Conservation (phyloP, 495 filamentous ascomycete genomes). For the Penicillium robsamsonii region DNA sequence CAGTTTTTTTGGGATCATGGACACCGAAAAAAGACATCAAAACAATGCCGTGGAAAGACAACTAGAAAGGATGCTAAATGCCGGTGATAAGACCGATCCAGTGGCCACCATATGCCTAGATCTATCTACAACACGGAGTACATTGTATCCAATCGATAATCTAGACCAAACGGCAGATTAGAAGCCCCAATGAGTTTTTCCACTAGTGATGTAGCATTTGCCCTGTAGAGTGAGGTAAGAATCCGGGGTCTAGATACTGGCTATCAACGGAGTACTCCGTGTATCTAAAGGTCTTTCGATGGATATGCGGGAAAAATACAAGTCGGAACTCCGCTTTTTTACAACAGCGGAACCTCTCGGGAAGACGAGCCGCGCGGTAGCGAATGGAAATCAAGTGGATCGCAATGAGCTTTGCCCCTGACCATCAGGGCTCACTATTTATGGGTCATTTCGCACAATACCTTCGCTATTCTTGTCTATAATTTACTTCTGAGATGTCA, state of each 20-base stretch:
- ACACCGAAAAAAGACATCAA: not conserved
- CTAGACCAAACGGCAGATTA: not conserved
- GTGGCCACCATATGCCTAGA: not conserved
- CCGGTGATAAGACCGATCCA: not conserved
- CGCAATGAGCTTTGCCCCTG: not conserved
- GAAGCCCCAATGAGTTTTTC: not conserved
- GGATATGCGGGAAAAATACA: constrained; percentile 10
- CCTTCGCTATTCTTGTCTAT: not conserved
- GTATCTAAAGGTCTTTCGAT: not conserved
- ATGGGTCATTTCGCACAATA: not conserved
- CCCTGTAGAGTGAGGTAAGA: not conserved
- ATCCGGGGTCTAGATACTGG: too few species aligned
- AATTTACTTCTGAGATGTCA: not conserved
- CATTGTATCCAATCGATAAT: not conserved
- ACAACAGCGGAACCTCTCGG: constrained; percentile 19
- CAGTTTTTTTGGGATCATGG: too few species aligned
- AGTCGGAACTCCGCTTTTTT: constrained; percentile 23
- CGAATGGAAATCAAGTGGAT: constrained; percentile 14
- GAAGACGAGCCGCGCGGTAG: constrained; percentile 29
- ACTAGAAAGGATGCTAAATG: not conserved
- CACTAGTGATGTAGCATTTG: not conserved
- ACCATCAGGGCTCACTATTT: not conserved
- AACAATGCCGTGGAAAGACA: not conserved
- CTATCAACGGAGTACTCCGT: not conserved
- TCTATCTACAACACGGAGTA: not conserved